These are phyloP conservation scores for Silybum marianum DNA, from an alignment of 129 eudicot species.

Conservation along the genomic window DNA sequence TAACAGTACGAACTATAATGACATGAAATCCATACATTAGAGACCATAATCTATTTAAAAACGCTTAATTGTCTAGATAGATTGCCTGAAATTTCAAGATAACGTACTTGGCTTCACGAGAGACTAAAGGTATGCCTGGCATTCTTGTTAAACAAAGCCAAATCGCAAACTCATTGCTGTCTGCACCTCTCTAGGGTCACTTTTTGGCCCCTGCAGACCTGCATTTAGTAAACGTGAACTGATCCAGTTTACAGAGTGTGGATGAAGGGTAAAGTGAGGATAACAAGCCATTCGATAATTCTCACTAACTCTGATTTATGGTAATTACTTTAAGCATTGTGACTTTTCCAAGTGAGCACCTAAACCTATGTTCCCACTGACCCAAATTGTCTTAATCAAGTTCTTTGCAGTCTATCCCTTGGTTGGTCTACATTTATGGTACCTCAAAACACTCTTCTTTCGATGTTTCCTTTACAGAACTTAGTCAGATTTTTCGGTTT, in stretches of 20 bases:
- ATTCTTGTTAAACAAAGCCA: slow-evolving; percentile 52
- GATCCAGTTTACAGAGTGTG: neutral
- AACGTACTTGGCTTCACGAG: slow-evolving; percentile 82
- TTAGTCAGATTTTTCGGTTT: neutral
- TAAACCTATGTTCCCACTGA: neutral
- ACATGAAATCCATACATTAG: neutral
- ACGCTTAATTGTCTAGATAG: neutral
- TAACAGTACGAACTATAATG: neutral
- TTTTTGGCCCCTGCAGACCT: slow-evolving; percentile 39
- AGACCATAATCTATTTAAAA: neutral
- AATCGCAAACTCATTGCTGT: slow-evolving; percentile 36
- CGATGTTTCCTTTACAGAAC: neutral
- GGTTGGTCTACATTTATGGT: neutral
- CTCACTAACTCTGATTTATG: neutral
- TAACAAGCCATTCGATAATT: neutral
- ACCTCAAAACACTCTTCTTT: neutral
- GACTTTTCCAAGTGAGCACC: neutral
- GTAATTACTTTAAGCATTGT: neutral
- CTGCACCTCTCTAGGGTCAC: slow-evolving; percentile 22
- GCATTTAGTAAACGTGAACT: slow-evolving; percentile 30
- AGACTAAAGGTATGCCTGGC: slow-evolving; percentile 92
- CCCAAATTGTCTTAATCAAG: neutral
- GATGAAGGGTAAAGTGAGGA: slow-evolving; percentile 15
- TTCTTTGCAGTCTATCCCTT: neutral
- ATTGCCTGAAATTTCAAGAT: slow-evolving; percentile 12